These are phyloP conservation scores for Orbilia javanica DNA, from an alignment of 2,329 filamentous ascomycete species.

Conservation along the genomic window DNA sequence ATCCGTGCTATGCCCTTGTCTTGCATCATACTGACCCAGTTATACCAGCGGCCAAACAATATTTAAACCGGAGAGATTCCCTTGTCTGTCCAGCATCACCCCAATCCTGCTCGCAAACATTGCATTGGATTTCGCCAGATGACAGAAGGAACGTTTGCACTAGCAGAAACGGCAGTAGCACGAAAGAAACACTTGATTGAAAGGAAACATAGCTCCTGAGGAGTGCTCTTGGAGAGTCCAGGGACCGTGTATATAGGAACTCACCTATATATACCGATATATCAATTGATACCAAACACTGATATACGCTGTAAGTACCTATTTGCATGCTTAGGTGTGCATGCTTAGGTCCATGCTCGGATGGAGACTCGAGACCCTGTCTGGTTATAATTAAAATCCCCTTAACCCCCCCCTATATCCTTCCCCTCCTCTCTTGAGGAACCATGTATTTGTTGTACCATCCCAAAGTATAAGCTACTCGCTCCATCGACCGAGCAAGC, in stretches of 20 bases:
- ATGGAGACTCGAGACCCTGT: too few relatives aligned
- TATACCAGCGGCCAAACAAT: neutral
- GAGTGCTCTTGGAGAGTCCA: neutral
- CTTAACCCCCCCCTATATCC: too few relatives aligned
- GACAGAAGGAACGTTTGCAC: neutral
- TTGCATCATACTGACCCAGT: conserved; percentile 3
- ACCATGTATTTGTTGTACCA: neutral
- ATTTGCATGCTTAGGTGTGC: too few relatives aligned
- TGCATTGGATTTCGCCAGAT: conserved; percentile 8
- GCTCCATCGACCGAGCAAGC: too few relatives aligned
- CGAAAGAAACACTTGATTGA: neutral
- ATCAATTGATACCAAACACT: too few relatives aligned
- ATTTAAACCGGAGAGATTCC: conserved; percentile 26
- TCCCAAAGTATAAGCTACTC: too few relatives aligned
- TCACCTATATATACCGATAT: too few relatives aligned
- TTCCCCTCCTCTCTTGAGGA: too few relatives aligned
- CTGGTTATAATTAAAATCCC: too few relatives aligned
- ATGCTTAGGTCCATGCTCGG: too few relatives aligned
- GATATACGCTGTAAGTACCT: too few relatives aligned
- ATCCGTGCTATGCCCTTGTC: conserved; percentile 1
- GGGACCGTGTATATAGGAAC: too few relatives aligned
- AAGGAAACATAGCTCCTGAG: neutral
- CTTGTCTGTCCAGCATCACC: conserved; percentile 6
- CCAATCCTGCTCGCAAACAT: conserved; percentile 16
- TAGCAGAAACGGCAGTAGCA: neutral